Evolutionary conservation across 1,284 basidiomycete species (phyloP).

Genomic region (Mycosarcoma mackinlayi): DNA sequence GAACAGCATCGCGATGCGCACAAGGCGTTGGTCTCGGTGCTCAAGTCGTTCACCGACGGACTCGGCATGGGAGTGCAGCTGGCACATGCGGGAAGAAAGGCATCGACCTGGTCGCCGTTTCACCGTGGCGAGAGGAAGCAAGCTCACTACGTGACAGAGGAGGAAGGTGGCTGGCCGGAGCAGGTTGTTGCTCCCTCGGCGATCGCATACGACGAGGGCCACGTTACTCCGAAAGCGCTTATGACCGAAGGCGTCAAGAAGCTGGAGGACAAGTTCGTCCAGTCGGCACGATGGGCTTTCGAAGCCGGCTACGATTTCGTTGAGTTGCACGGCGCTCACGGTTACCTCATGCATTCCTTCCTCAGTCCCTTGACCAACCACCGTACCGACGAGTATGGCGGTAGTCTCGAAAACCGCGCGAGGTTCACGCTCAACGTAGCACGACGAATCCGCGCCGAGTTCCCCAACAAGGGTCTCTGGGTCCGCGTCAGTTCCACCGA

Average conservation of each 20-base stretch:
- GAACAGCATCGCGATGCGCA: slow-evolving; percentile 79
- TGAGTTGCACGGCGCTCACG: slow-evolving; percentile 72
- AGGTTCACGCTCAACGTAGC: slow-evolving; percentile 52
- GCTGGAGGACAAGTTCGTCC: slow-evolving; percentile 77
- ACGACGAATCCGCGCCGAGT: slow-evolving; percentile 50
- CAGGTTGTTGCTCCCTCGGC: slow-evolving; percentile 75
- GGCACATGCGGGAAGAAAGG: slow-evolving; percentile 81
- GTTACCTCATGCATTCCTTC: slow-evolving; percentile 76
- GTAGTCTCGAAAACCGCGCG: slow-evolving; percentile 60
- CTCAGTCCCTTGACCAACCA: slow-evolving; percentile 60
- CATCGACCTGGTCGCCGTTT: slow-evolving; percentile 70
- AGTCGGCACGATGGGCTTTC: slow-evolving; percentile 74
- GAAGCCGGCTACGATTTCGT: slow-evolving; percentile 76
- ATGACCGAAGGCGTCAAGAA: slow-evolving; percentile 73
- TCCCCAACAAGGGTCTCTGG: slow-evolving; percentile 63
- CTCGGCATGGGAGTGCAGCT: slow-evolving; percentile 81
- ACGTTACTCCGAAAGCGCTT: slow-evolving; percentile 74
- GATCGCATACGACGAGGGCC: slow-evolving; percentile 72
- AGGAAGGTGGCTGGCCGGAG: slow-evolving; percentile 77
- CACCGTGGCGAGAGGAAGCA: slow-evolving; percentile 68
- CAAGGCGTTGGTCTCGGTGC: slow-evolving; percentile 79
- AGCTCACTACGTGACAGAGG: slow-evolving; percentile 37
- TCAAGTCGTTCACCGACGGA: slow-evolving; percentile 74
- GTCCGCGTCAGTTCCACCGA: slow-evolving; percentile 63
- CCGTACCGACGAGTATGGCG: slow-evolving; percentile 66